These are phyloP conservation scores for Mytilinidion resinicola DNA, from an alignment of 495 filamentous ascomycete species.

Conservation along the genomic window DNA sequence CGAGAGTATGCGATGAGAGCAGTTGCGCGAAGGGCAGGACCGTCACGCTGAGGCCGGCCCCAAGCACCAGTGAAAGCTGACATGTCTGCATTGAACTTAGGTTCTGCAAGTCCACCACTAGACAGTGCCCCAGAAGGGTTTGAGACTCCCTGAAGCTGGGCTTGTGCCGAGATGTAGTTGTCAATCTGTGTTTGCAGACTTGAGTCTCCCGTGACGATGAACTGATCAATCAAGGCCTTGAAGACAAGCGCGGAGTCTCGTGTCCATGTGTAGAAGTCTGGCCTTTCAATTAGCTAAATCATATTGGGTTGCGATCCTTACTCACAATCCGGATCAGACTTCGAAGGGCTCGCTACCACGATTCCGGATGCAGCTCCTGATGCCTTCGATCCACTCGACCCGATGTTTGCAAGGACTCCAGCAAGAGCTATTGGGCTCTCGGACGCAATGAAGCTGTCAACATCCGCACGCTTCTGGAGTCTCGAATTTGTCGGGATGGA, in stretches of 20 bases:
- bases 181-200: conserved; percentile 49
- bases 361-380: conserved; percentile 13
- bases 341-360: conserved; percentile 18
- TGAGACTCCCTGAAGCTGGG: conserved; percentile 53
- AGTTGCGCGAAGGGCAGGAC: conserved; percentile 61
- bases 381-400: conserved; percentile 13
- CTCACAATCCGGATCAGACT: conserved; percentile 15
- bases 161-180: conserved; percentile 51
- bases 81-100: conserved; percentile 56
- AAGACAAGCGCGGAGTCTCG: conserved; percentile 61
- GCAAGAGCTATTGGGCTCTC: conserved; percentile 8
- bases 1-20: conserved; percentile 43
- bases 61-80: conserved; percentile 56
- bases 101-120: conserved; percentile 47
- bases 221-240: conserved; percentile 54
- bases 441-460: conserved; percentile 14
- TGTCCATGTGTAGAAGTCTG: conserved; percentile 65
- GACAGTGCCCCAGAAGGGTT: conserved; percentile 54
- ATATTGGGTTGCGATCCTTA: background rate
- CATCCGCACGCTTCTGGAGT: conserved; percentile 9
- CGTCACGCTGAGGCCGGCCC: conserved; percentile 67
- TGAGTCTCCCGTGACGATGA: conserved; percentile 46
- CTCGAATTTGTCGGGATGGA: background rate
- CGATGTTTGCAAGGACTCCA: conserved; percentile 21
- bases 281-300: background rate